Evolutionary conservation across 371 early-diverging fungal genomes (phyloP).

Genomic region (Apophysomyces sp.): DNA sequence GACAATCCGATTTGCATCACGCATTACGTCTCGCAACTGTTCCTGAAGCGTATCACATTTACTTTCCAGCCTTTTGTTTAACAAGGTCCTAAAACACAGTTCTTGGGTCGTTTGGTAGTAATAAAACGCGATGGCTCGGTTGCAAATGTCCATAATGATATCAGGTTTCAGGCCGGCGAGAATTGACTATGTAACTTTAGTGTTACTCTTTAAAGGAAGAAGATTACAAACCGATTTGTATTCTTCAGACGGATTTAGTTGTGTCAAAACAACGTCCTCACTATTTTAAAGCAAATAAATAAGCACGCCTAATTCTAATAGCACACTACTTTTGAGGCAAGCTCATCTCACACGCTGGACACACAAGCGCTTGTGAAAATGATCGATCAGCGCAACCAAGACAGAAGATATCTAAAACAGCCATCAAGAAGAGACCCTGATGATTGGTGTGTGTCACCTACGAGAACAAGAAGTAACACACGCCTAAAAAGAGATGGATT

Average conservation of each 20-base stretch:
- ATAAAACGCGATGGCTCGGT: conserved; percentile 75
- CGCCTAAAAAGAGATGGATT: conserved; percentile 34
- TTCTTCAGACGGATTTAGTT: conserved; percentile 73
- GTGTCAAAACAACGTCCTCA: conserved; percentile 67
- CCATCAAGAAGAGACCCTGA: not conserved
- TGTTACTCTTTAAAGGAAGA: not conserved
- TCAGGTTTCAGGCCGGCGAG: conserved; percentile 77
- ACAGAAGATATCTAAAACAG: conserved; percentile 75
- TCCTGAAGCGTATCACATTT: conserved; percentile 49
- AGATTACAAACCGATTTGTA: conserved; percentile 53
- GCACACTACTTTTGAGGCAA: conserved; percentile 63
- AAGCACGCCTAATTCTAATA: too few species aligned
- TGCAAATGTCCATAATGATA: conserved; percentile 73
- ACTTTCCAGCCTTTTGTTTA: conserved; percentile 52
- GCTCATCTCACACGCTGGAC: conserved; percentile 76
- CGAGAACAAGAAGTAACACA: conserved; percentile 80
- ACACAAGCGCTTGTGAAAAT: conserved; percentile 60
- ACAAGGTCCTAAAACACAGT: conserved; percentile 53
- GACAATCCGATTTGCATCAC: conserved; percentile 54
- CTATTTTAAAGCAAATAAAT: conserved; percentile 24
- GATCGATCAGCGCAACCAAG: conserved; percentile 60
- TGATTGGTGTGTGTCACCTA: conserved; percentile 29
- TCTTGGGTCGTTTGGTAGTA: conserved; percentile 77
- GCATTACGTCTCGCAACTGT: conserved; percentile 41
- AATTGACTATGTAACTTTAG: conserved; percentile 50